Percentiles rank a stretch among this genome's conserved stretches.
Evolutionary conservation across 2,329 filamentous ascomycete genomes (phyloP).

Genomic region (Aureobasidium melanogenum): DNA sequence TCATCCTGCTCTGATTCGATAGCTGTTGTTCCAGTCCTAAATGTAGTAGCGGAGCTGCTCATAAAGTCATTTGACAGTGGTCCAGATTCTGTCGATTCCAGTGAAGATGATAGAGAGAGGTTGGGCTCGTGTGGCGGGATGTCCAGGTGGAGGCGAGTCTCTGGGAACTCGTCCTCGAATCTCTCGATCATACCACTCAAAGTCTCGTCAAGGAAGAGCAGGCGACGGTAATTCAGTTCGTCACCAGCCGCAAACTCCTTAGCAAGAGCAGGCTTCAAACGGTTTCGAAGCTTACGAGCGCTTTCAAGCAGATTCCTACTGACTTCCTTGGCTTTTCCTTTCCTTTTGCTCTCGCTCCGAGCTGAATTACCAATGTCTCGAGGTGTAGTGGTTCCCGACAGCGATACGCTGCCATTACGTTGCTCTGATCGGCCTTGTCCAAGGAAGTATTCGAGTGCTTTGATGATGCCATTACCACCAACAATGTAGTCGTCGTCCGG

Average conservation of each 20-base stretch:
- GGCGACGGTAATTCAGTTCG: conserved; percentile 69
- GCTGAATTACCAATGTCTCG: conserved; percentile 30
- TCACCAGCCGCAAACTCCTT: conserved; percentile 64
- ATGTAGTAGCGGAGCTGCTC: conserved; percentile 16
- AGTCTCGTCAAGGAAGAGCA: conserved; percentile 81
- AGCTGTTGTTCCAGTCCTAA: conserved; percentile 9
- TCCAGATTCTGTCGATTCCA: conserved; percentile 9
- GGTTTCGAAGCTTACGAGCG: conserved; percentile 76
- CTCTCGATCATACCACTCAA: conserved; percentile 85
- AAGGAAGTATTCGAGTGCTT: conserved; percentile 83
- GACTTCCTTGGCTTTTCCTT: conserved; percentile 76
- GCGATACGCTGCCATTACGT: conserved; percentile 35
- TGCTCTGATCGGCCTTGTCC: conserved; percentile 63
- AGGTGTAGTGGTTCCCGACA: conserved; percentile 44
- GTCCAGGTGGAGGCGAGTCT: conserved; percentile 53
- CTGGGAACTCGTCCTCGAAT: conserved; percentile 93
- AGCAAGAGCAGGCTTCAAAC: conserved; percentile 74
- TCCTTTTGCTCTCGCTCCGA: conserved; percentile 23
- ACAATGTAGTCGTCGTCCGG: conserved; percentile 94
- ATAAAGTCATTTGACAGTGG: background rate
- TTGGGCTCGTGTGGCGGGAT: background rate
- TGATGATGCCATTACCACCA: conserved; percentile 88
- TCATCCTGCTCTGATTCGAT: conserved; percentile 22
- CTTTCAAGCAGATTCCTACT: conserved; percentile 81
- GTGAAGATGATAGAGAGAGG: conserved; percentile 12